Evolutionary conservation across 305 asterid species (phyloP).

Genomic region (Salvia sclarea): DNA sequence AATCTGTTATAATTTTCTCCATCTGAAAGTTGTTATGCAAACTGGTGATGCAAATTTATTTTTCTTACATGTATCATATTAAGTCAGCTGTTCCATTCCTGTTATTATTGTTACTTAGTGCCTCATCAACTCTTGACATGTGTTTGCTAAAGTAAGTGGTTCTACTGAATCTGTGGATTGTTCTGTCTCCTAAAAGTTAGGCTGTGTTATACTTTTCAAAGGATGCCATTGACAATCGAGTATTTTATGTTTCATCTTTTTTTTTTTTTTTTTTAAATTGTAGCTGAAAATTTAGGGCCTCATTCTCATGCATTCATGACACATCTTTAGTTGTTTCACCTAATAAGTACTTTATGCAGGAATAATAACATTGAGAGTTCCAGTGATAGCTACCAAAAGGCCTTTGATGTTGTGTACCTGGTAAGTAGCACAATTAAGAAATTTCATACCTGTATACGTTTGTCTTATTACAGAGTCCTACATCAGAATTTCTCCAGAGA

Average conservation of each 20-base stretch:
- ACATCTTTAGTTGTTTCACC: constrained; percentile 20
- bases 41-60: not conserved
- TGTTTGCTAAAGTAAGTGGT: not conserved
- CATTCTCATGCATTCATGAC: constrained; percentile 1
- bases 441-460: not conserved
- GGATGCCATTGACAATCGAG: not conserved
- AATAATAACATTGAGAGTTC: constrained; percentile 76
- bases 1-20: not conserved
- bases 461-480: not conserved
- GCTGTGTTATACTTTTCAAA: not conserved
- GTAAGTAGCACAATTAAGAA: constrained; percentile 42
- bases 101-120: constrained; percentile 1
- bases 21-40: not conserved
- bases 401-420: constrained; percentile 83
- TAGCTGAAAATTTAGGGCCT: constrained; percentile 4
- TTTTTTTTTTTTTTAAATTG: not conserved
- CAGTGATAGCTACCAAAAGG: constrained; percentile 60
- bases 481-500: constrained; percentile 2
- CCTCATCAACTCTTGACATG: not conserved
- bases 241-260: not conserved
- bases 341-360: constrained; percentile 49
- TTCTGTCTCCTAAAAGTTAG: not conserved
- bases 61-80: not conserved
- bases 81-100: not conserved
- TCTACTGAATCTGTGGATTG: not conserved